A percentile compares a stretch with the other conserved stretches of the same genome.
Evolutionary conservation across 2,329 filamentous ascomycete species (phyloP).

Genomic region (Penicillium oxalicum): DNA sequence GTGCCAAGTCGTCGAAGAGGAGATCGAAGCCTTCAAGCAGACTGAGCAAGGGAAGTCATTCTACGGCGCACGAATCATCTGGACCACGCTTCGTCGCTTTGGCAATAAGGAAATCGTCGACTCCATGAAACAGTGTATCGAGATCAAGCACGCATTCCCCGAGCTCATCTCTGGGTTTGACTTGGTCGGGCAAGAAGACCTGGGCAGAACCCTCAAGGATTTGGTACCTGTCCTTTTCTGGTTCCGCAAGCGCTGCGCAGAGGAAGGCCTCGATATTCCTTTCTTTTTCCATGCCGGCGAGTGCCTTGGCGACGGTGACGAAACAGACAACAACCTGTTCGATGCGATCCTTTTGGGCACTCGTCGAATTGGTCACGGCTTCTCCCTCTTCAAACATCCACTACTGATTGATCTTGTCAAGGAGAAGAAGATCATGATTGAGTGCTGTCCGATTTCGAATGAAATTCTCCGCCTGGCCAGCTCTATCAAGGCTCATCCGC

Average conservation of each 20-base stretch:
- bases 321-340: conserved; percentile 77
- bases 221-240: conserved; percentile 82
- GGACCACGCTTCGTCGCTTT: conserved; percentile 65
- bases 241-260: conserved; percentile 80
- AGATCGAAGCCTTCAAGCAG: conserved; percentile 67
- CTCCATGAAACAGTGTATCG: conserved; percentile 82
- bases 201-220: conserved; percentile 67
- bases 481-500: conserved; percentile 69
- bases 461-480: conserved; percentile 75
- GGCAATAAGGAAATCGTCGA: conserved; percentile 63
- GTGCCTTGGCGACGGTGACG: conserved; percentile 70
- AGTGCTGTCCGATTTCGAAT: conserved; percentile 87
- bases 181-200: conserved; percentile 80
- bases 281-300: conserved; percentile 97
- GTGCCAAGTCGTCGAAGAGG: conserved; percentile 69
- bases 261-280: conserved; percentile 73
- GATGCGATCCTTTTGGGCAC: conserved; percentile 84
- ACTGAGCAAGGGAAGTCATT: conserved; percentile 67
- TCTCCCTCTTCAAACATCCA: conserved; percentile 85
- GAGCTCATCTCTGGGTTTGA: conserved; percentile 82
- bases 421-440: conserved; percentile 78
- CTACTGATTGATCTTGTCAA: conserved; percentile 83
- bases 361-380: conserved; percentile 81
- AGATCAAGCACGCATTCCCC: conserved; percentile 71
- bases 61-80: conserved; percentile 80